Evolutionary conservation across 805 yeast species (phyloP).

Genomic region (Candida endomychidarum): DNA sequence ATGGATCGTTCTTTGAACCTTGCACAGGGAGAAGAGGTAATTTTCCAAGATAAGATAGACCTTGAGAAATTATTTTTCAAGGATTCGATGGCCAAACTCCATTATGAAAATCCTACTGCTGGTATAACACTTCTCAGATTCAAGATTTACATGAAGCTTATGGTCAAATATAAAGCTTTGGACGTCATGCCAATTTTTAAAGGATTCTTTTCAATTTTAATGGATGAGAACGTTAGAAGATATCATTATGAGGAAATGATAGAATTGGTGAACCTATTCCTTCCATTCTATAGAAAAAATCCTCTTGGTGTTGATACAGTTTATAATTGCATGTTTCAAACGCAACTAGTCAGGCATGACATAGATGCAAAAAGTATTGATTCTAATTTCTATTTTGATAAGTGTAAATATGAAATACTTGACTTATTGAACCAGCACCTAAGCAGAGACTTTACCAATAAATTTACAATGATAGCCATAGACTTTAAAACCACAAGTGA

Average conservation of each 20-base stretch:
- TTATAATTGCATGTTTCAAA: no score
- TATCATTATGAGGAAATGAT: constrained; percentile 9
- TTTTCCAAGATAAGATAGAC: background rate
- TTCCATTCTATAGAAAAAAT: background rate
- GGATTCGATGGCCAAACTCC: constrained; percentile 9
- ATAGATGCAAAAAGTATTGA: background rate
- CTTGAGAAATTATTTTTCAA: no score
- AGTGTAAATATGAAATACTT: constrained; percentile 6
- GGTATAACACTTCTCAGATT: constrained; percentile 8
- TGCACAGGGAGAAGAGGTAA: no score
- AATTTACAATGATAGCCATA: constrained; percentile 1
- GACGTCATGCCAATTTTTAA: background rate
- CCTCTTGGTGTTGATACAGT: constrained; percentile 5
- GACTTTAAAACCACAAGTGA: background rate
- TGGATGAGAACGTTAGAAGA: constrained; percentile 31
- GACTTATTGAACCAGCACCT: constrained; percentile 6
- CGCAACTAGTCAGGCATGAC: no score
- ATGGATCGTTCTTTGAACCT: no score
- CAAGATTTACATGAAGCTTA: constrained; percentile 8
- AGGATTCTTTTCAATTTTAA: constrained; percentile 18
- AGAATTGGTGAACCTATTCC: constrained; percentile 9
- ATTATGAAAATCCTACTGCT: constrained; percentile 10
- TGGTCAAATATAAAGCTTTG: background rate
- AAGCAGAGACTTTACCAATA: background rate
- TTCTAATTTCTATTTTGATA: background rate